Evolutionary conservation across 495 filamentous ascomycete genomes (phyloP), one percentile per base, ranked within the genome.

Genomic region (Penicillium paxilli): DNA sequence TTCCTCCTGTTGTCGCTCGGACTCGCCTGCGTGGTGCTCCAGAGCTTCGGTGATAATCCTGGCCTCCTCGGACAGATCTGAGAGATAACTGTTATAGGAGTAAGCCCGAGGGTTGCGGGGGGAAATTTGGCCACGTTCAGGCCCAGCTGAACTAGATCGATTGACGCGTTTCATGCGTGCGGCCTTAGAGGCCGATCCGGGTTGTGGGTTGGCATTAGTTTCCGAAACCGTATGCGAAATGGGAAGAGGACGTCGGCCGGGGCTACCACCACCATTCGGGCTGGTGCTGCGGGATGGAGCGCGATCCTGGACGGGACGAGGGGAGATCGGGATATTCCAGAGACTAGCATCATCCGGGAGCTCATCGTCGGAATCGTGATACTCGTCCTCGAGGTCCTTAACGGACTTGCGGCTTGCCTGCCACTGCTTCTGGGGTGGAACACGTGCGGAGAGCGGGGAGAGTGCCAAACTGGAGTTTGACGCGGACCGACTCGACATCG

Each of bases 321-420:
- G 94, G 8, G 92, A 96, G n/a, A 98, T 83, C 0, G 94, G 94
- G 7, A 98, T 89, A 62, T 98, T 98, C 78, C 91, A 91, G 19
- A 98, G 77, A 60, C 93, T 85, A 14, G 91, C 87, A 60, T 95
- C 94, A 49, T 95, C 91, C 5, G 94, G 94, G 20, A 98, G 83
- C 48, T 98, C 92, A 52, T 96, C 93, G 53, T 96, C 94, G 10
- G 85, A 86, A 52, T 96, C 90, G 67, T 92, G 81, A 56, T 87
- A 96, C 66, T 98, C 93, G 35, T 85, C 82, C 65, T 97, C 95
- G 28, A 93, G 64, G 49, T 96, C 88, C 52, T 89, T 80, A 4
- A 84, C 71, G 4, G 89, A 82, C 71, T 97, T 98, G 47, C 88
- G 78, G 40, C 83, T 80, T 20, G 85, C 81, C 64, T 96, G 89